Percentiles rank a stretch among this genome's conserved stretches.
These are phyloP conservation scores for Verticillium albo-atrum DNA, from an alignment of 2,329 filamentous ascomycete genomes.

Conservation along the genomic window DNA sequence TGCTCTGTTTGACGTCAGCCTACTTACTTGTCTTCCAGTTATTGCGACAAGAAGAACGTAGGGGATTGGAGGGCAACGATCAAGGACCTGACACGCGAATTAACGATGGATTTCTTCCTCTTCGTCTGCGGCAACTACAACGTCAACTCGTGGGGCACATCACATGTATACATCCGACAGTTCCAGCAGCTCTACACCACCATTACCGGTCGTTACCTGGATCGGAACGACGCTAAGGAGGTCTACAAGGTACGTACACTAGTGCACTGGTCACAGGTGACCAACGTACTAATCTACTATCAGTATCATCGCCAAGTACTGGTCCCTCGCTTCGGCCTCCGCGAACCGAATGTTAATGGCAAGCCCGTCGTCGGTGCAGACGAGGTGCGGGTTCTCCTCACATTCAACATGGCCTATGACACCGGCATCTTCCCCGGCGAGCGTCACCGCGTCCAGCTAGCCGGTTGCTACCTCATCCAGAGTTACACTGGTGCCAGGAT, in stretches of 20 bases:
- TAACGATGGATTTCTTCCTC: constrained; percentile 19
- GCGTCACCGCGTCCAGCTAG: constrained; percentile 17
- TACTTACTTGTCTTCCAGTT: constrained; percentile 1
- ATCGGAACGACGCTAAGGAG: constrained; percentile 19
- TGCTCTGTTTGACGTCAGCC: not conserved
- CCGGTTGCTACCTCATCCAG: constrained; percentile 20
- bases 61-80: constrained; percentile 14
- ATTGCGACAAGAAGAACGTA: constrained; percentile 14
- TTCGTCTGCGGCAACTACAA: constrained; percentile 16
- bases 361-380: constrained; percentile 18
- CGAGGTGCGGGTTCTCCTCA: constrained; percentile 16
- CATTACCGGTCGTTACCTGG: constrained; percentile 14
- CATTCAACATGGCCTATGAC: constrained; percentile 24
- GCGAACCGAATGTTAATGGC: constrained; percentile 15
- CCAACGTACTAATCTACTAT: not conserved
- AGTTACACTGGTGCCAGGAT: constrained; percentile 21
- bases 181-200: constrained; percentile 20
- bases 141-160: constrained; percentile 16
- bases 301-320: constrained; percentile 17
- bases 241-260: constrained; percentile 18
- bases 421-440: constrained; percentile 16
- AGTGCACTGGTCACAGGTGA: not conserved
- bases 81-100: constrained; percentile 11
- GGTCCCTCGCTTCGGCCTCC: constrained; percentile 16
- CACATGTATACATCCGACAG: constrained; percentile 18